Conservation (phyloP, 169 alveolate genomes). For the Pseudocohnilembus persalinus region DNA sequence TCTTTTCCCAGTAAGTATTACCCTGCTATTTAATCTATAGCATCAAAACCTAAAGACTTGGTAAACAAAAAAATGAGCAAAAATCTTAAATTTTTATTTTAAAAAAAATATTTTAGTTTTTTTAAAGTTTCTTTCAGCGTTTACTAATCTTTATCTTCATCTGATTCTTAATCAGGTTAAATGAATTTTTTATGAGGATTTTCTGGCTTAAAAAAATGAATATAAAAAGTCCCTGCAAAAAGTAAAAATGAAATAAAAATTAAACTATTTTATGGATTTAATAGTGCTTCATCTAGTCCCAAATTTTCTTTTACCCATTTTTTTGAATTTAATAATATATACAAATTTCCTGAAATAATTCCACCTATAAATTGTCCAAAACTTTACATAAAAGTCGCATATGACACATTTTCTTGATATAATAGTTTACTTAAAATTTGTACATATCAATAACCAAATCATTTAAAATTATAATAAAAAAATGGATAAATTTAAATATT, state of each 20-base stretch:
- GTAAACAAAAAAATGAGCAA: not conserved
- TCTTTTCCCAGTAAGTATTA: not conserved
- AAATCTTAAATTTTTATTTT: too few relatives aligned
- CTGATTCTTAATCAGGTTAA: not conserved
- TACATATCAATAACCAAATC: too few relatives aligned
- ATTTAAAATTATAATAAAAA: too few relatives aligned
- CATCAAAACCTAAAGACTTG: not conserved
- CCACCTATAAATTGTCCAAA: constrained; percentile 17
- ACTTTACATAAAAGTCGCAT: constrained; percentile 17
- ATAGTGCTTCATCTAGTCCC: not conserved
- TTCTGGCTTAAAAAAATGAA: not conserved
- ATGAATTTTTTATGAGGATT: too few relatives aligned
- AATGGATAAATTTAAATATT: too few relatives aligned
- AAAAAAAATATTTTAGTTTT: too few relatives aligned
- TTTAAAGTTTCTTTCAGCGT: not conserved
- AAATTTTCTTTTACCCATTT: not conserved
- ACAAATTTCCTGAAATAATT: not conserved
- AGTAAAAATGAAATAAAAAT: not conserved
- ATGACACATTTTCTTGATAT: constrained; percentile 18
- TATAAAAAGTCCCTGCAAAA: not conserved
- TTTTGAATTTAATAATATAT: constrained; percentile 8
- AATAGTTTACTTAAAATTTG: not conserved
- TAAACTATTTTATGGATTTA: constrained; percentile 3
- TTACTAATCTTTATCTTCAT: not conserved
- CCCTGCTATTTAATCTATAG: not conserved